Conservation (phyloP, 768 basidiomycete species). For the Suillus subluteus region DNA sequence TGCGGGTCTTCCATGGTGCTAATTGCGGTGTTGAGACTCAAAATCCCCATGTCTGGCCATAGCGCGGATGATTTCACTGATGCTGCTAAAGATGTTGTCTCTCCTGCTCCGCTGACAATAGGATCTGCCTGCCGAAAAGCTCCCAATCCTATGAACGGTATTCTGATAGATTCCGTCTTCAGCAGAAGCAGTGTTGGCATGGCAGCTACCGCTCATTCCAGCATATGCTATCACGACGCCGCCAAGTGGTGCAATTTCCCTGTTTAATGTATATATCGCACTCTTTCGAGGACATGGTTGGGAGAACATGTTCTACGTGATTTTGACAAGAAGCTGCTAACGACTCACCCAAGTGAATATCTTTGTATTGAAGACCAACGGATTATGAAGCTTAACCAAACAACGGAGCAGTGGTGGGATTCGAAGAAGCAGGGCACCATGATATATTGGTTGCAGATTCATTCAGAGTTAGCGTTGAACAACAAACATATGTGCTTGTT, state of each 20-base stretch:
- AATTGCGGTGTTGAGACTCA: no score
- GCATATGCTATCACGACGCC: constrained; percentile 17
- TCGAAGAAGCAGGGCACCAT: background rate
- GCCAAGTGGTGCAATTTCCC: constrained; percentile 33
- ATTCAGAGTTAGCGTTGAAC: background rate
- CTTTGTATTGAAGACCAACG: constrained; percentile 10
- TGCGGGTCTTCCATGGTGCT: no score
- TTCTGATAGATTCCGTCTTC: no score
- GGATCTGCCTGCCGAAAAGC: no score
- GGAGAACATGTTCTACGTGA: constrained; percentile 31
- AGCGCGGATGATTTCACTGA: no score
- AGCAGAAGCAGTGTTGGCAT: no score
- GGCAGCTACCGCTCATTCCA: no score
- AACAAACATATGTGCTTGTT: no score
- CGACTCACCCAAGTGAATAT: constrained; percentile 9
- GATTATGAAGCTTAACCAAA: constrained; percentile 15
- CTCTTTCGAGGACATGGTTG: constrained; percentile 37
- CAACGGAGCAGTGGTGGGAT: constrained; percentile 12
- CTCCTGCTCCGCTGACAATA: no score
- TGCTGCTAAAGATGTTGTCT: no score
- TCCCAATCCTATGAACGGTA: no score
- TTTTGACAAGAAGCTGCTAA: constrained; percentile 30
- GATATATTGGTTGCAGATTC: background rate
- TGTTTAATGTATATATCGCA: constrained; percentile 43
- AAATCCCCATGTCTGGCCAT: no score